phyloP scores from a whole-genome alignment of 345 rosid genomes.

The Cardamine resedifolia region DNA sequence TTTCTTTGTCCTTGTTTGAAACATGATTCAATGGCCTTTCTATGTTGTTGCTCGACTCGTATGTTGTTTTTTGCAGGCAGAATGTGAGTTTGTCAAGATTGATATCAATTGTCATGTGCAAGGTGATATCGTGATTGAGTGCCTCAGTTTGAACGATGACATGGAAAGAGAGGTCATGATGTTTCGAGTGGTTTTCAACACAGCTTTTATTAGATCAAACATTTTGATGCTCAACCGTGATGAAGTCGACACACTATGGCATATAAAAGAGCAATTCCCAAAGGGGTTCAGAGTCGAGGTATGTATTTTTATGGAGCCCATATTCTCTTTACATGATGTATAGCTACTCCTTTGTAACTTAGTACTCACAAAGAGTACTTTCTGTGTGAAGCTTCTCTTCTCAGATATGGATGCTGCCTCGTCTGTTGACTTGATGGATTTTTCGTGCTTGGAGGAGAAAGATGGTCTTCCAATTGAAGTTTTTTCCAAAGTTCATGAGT shows the following conservation, averaged over 20 bases:
- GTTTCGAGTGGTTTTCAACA: slow-evolving; percentile 87
- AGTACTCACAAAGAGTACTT: slow-evolving; percentile 35
- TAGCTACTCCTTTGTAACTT: slow-evolving; percentile 9
- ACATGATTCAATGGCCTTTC: neutral
- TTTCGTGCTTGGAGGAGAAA: slow-evolving; percentile 70
- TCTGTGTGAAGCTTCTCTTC: slow-evolving; percentile 77
- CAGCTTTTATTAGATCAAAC: slow-evolving; percentile 91
- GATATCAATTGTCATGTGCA: slow-evolving; percentile 85
- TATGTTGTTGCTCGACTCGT: neutral
- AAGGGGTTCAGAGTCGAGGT: slow-evolving; percentile 96
- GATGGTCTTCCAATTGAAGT: slow-evolving; percentile 91
- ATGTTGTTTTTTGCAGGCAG: slow-evolving; percentile 55
- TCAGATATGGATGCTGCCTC: slow-evolving; percentile 89
- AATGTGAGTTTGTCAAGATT: slow-evolving; percentile 80
- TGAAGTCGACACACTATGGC: slow-evolving; percentile 87
- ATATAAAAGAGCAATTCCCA: slow-evolving; percentile 71
- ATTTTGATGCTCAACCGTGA: slow-evolving; percentile 92
- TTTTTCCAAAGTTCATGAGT: slow-evolving; percentile 88
- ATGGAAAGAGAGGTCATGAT: slow-evolving; percentile 74
- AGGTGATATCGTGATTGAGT: slow-evolving; percentile 92
- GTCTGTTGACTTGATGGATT: slow-evolving; percentile 59
- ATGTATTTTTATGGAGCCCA: slow-evolving; percentile 24
- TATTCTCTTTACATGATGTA: slow-evolving; percentile 16
- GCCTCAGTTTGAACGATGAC: slow-evolving; percentile 75
- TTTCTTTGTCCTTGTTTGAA: neutral